Conservation (phyloP, 306 rosid species). For the Sphenostylis stenocarpa region DNA sequence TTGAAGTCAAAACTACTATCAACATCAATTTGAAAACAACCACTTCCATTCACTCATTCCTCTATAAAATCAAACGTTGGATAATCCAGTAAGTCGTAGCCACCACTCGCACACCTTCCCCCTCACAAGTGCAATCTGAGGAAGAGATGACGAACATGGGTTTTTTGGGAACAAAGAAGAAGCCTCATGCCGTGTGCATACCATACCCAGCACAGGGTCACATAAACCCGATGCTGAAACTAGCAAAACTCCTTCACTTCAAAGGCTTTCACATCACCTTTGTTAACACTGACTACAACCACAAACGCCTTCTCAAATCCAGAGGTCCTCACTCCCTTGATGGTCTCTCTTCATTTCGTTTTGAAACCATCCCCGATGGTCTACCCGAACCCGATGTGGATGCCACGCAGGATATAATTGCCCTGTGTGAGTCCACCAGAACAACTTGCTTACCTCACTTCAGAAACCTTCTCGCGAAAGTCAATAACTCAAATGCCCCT, state of each 20-base stretch:
- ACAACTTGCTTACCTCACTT: slow-evolving; percentile 44
- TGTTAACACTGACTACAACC: slow-evolving; percentile 40
- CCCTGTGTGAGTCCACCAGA: slow-evolving; percentile 39
- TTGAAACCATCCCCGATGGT: slow-evolving; percentile 52
- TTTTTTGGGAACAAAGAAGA: neutral
- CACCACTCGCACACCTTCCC: neutral
- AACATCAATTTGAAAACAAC: neutral
- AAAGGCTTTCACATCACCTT: slow-evolving; percentile 47
- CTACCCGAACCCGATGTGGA: slow-evolving; percentile 51
- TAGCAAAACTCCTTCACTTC: slow-evolving; percentile 44
- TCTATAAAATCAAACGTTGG: neutral
- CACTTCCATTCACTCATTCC: neutral
- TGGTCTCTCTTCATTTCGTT: slow-evolving; percentile 38
- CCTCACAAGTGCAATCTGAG: neutral
- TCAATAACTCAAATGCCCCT: slow-evolving; percentile 40
- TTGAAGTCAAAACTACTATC: neutral
- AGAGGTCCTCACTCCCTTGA: slow-evolving; percentile 33
- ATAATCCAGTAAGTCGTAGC: neutral
- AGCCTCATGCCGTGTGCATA: slow-evolving; percentile 43
- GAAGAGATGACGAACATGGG: neutral
- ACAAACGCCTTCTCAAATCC: slow-evolving; percentile 43
- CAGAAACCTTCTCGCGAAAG: slow-evolving; percentile 35
- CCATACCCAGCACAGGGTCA: slow-evolving; percentile 55
- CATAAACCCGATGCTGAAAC: slow-evolving; percentile 46
- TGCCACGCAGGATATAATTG: slow-evolving; percentile 45